Conservation (phyloP, 331 rosid genomes). For the Quercus tomentella region DNA sequence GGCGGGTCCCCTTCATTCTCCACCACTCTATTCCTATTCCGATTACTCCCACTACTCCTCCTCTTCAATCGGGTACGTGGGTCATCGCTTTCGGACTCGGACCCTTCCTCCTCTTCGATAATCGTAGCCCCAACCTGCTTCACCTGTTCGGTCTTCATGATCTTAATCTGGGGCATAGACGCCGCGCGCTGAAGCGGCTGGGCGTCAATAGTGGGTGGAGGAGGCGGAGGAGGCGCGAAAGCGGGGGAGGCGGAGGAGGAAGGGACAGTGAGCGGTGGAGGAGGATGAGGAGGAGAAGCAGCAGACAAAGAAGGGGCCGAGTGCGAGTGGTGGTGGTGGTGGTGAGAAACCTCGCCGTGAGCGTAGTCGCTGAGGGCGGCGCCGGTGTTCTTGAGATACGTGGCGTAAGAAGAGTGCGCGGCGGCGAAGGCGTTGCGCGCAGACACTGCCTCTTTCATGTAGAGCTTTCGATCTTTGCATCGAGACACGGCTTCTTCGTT, state of each 20-base stretch:
- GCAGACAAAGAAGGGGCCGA: conserved; percentile 3
- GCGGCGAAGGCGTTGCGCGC: conserved; percentile 89
- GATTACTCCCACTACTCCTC: conserved; percentile 19
- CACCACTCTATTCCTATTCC: conserved; percentile 16
- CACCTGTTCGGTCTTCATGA: conserved; percentile 20
- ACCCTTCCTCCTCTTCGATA: conserved; percentile 51
- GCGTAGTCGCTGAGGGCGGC: conserved; percentile 82
- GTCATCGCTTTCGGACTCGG: conserved; percentile 46
- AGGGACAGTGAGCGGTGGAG: background rate
- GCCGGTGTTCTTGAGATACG: conserved; percentile 76
- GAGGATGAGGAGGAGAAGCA: conserved; percentile 44
- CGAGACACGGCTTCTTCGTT: conserved; percentile 91
- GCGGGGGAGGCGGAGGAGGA: background rate
- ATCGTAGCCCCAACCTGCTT: conserved; percentile 39
- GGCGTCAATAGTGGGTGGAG: conserved; percentile 27
- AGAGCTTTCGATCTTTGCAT: conserved; percentile 76
- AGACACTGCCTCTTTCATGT: conserved; percentile 71
- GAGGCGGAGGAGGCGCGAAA: conserved; percentile 18
- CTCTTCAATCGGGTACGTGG: conserved; percentile 17
- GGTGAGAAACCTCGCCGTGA: conserved; percentile 48
- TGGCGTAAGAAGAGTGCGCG: conserved; percentile 67
- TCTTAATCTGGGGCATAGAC: conserved; percentile 74
- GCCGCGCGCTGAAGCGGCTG: conserved; percentile 58
- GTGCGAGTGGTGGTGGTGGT: background rate
- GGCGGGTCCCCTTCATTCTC: conserved; percentile 24